Conservation (phyloP, 2,329 filamentous ascomycete species). For the Sphaerulina musiva region DNA sequence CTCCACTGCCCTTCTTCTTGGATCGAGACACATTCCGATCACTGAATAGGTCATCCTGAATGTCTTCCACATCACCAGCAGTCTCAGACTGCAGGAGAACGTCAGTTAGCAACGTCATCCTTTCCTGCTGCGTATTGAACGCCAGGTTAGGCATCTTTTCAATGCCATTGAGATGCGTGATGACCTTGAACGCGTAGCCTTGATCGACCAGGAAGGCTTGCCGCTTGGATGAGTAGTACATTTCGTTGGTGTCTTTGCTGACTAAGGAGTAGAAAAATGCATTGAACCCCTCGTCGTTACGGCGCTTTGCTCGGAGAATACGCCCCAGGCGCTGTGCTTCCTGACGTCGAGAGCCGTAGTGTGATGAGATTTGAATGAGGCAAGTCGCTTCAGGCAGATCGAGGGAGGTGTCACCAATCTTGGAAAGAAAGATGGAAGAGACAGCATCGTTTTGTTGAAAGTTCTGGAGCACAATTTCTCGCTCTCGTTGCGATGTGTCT, state of each 20-base stretch:
- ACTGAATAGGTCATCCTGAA: constrained; percentile 61
- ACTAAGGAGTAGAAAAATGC: constrained; percentile 98
- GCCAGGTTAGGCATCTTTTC: constrained; percentile 74
- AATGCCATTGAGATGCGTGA: constrained; percentile 88
- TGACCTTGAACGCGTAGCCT: constrained; percentile 98
- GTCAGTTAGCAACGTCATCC: constrained; percentile 78
- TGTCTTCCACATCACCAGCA: constrained; percentile 63
- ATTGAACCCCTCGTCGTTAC: constrained; percentile 97
- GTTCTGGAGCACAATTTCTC: constrained; percentile 80
- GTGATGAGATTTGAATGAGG: constrained; percentile 92
- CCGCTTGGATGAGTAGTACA: constrained; percentile 94
- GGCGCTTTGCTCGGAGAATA: constrained; percentile 86
- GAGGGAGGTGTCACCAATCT: constrained; percentile 97
- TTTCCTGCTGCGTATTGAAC: constrained; percentile 71
- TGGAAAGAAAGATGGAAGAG: constrained; percentile 91
- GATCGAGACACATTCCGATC: constrained; percentile 43
- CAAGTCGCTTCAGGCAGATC: constrained; percentile 95
- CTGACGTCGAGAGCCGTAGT: constrained; percentile 93
- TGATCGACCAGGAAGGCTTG: constrained; percentile 97
- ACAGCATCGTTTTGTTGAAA: constrained; percentile 88
- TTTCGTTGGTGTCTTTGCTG: constrained; percentile 94
- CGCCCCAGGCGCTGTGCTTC: constrained; percentile 90
- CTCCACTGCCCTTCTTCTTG: constrained; percentile 47
- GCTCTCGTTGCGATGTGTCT: constrained; percentile 76
- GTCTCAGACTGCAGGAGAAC: constrained; percentile 83